Evolutionary conservation across 805 yeast genomes (phyloP).

Genomic region (Priceomyces haplophilus): DNA sequence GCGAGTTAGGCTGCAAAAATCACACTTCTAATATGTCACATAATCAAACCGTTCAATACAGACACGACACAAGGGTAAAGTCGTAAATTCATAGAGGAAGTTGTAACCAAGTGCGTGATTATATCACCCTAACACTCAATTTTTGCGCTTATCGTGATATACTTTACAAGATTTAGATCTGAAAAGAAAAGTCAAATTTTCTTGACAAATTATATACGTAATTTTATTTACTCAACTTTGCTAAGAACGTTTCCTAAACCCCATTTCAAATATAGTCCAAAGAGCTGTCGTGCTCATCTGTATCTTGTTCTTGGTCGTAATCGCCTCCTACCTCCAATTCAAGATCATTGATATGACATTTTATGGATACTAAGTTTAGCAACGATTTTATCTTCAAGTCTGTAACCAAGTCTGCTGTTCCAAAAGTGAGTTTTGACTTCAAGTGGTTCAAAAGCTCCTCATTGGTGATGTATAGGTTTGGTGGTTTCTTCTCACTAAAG

Average conservation of each 20-base stretch:
- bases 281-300: too few species aligned
- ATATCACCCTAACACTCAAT: too few species aligned
- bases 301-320: neutral
- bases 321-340: constrained; percentile 10
- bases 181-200: too few species aligned
- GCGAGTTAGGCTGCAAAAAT: neutral
- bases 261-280: too few species aligned
- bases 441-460: constrained; percentile 13
- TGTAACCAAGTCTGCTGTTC: constrained; percentile 3
- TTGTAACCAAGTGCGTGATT: too few species aligned
- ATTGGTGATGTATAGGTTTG: constrained; percentile 9
- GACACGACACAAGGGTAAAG: too few species aligned
- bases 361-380: constrained; percentile 9
- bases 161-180: too few species aligned
- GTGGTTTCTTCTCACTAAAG: constrained; percentile 1
- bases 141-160: too few species aligned
- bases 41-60: neutral
- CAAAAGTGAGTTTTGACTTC: constrained; percentile 11
- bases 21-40: neutral
- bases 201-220: too few species aligned
- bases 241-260: too few species aligned
- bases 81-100: too few species aligned
- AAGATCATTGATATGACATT: constrained; percentile 14
- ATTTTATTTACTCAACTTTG: too few species aligned
- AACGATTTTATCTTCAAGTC: constrained; percentile 12